These are phyloP conservation scores for Cryptococcus sp. DNA, from an alignment of 1,284 basidiomycete genomes.

Conservation along the genomic window DNA sequence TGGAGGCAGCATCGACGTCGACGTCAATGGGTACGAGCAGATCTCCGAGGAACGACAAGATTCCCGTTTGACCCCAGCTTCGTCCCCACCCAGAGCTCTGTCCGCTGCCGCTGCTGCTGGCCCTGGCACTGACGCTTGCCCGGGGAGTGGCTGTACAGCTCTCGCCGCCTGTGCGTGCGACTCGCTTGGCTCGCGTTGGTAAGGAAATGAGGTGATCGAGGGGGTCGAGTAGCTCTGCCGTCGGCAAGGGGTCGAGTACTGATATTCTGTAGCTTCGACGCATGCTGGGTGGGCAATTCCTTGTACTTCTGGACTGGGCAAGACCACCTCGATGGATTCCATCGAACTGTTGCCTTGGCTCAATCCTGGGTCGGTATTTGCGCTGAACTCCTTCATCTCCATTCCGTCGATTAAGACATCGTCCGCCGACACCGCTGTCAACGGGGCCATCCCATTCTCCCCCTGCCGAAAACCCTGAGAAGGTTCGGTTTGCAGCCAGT, in stretches of 20 bases:
- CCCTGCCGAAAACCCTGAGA: constrained; percentile 19
- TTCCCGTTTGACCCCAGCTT: constrained; percentile 8
- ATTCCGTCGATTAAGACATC: not conserved
- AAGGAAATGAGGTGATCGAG: constrained; percentile 22
- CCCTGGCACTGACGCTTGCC: constrained; percentile 1
- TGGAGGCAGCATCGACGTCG: constrained; percentile 5
- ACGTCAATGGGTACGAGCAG: constrained; percentile 22
- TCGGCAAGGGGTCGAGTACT: constrained; percentile 24
- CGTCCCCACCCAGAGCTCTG: constrained; percentile 4
- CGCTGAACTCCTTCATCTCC: constrained; percentile 3
- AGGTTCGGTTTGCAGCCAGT: constrained; percentile 12
- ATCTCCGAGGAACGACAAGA: constrained; percentile 23
- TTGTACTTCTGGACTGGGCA: constrained; percentile 3
- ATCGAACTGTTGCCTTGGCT: constrained; percentile 3
- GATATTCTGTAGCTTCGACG: constrained; percentile 17
- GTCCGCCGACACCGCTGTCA: not conserved
- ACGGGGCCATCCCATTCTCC: constrained; percentile 19
- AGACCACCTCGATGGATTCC: constrained; percentile 13
- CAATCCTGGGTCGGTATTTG: not conserved
- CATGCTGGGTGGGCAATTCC: not conserved
- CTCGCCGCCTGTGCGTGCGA: not conserved
- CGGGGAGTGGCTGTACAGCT: not conserved
- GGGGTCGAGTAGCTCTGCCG: constrained; percentile 23
- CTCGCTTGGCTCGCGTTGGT: not conserved
- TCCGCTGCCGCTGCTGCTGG: constrained; percentile 7